Percentiles rank a stretch among this genome's conserved stretches.
phyloP scores from a whole-genome alignment of 2,329 filamentous ascomycete genomes.

The Phyllosticta citrichinensis region DNA sequence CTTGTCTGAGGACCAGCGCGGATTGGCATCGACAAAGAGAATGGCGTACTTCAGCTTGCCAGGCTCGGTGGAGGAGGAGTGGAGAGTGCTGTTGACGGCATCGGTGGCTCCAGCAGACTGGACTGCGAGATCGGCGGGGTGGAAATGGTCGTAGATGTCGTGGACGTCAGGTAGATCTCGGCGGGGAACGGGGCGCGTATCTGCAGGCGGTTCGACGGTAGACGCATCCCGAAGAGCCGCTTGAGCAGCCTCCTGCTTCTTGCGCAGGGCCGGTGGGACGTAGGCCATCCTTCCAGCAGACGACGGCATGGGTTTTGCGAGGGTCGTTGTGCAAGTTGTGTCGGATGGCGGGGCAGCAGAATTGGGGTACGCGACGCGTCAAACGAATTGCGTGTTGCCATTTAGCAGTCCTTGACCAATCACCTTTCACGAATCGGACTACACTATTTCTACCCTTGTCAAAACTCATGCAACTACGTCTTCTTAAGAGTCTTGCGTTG shows the following conservation, averaged over 20 bases:
- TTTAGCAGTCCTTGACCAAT: too few relatives aligned
- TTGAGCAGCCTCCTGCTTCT: background rate
- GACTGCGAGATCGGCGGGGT: background rate
- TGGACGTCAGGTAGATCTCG: background rate
- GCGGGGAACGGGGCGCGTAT: background rate
- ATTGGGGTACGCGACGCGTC: too few relatives aligned
- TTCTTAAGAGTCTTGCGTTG: too few relatives aligned
- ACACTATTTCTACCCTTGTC: too few relatives aligned
- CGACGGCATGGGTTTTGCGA: too few relatives aligned
- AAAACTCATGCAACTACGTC: too few relatives aligned
- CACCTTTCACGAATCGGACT: too few relatives aligned
- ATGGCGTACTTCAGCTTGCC: conserved; percentile 15
- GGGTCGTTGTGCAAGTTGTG: too few relatives aligned
- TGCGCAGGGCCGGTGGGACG: conserved; percentile 4
- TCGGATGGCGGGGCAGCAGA: too few relatives aligned
- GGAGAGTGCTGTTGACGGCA: conserved; percentile 1
- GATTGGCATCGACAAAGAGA: conserved; percentile 20
- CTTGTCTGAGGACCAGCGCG: conserved; percentile 17
- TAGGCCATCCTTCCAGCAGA: background rate
- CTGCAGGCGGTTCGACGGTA: background rate
- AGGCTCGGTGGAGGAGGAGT: conserved; percentile 14
- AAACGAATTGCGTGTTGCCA: too few relatives aligned
- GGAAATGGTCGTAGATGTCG: conserved; percentile 4
- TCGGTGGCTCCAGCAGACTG: background rate
- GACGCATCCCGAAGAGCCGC: background rate